Base-by-base conservation (phyloP, 2,329 filamentous ascomycete genomes). In the Amylocarpus encephaloides region DNA sequence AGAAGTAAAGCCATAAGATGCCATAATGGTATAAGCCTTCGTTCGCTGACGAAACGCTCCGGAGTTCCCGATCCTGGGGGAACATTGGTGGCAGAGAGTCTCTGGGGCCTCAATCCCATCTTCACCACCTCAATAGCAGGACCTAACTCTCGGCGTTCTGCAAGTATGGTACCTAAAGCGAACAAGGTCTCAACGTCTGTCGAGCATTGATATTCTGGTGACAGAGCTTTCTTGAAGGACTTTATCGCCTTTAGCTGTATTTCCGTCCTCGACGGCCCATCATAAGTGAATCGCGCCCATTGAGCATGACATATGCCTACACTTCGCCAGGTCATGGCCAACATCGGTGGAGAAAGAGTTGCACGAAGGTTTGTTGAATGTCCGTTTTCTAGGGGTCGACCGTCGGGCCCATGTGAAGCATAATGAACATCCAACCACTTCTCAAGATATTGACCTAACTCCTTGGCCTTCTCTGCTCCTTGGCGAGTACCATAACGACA, bases 1-100 rank as follows among this genome's bases (percentile, higher is more conserved):
- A 97, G 71, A 18, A 97, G 74, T 19, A 98, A 75, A 0, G 89
- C 85, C 42, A 98, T 76, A 13, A 98, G 75, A 71, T 98, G 93
- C 91, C 93, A 96, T 19, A 96, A 70, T 2, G 91, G 85, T 19
- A 97, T 82, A 32, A 84, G 69, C 6, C 78, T 76, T 42, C 80
- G 74, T 64, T 89, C 83, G 49, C 80, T 67, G 1, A 66, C 62
- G 57, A 66, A 72, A 29, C 67, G 59, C 7, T 69, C 36, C 69
- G 66, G 39, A 74, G 72, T 36, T 12, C 43, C 50, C 6, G 51
- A 29, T 2, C 33, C 48, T 40, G 42, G 43, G 16, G 43, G 26
- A 43, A 35, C 19, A 35, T 35, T 72, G 70, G 15, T 68, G 26
- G 70, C 70, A 1, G 71, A 62, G 5, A 72, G 70, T 53, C 76